phyloP scores from a whole-genome alignment of 176 grass and related monocot genomes.

The Cenchrus americanus region DNA sequence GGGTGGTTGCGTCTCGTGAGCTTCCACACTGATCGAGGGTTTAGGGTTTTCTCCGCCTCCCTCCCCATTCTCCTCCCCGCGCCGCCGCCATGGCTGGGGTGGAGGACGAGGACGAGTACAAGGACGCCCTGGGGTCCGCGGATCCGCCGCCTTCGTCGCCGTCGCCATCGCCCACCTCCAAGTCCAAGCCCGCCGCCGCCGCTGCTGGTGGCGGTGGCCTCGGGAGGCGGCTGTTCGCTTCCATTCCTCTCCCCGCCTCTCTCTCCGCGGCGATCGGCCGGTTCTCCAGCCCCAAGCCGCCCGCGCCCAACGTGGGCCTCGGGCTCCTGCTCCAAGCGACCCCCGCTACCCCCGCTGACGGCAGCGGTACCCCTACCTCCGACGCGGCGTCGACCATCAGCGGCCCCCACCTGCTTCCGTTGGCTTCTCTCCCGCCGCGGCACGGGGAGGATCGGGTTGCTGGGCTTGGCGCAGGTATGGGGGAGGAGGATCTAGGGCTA shows the following conservation, averaged over 20 bases:
- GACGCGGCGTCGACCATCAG: neutral
- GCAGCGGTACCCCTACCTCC: neutral
- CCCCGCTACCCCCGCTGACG: neutral
- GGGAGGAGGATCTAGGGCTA: neutral
- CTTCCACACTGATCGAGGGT: conserved; percentile 7
- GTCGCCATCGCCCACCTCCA: neutral
- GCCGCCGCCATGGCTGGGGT: neutral
- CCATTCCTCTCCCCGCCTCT: conserved; percentile 27
- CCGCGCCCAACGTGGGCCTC: conserved; percentile 22
- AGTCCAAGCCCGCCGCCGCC: neutral
- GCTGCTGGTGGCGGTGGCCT: neutral
- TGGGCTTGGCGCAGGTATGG: neutral
- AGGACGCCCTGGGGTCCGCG: neutral
- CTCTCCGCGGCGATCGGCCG: conserved; percentile 14
- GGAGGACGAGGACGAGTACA: conserved; percentile 21
- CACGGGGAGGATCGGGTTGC: conserved; percentile 6
- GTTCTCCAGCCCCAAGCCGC: neutral
- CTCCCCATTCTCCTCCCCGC: neutral
- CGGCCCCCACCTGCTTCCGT: neutral
- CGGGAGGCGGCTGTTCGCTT: conserved; percentile 44
- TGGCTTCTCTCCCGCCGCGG: neutral
- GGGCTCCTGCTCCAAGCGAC: conserved; percentile 24
- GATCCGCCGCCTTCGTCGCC: neutral
- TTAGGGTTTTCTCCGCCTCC: conserved; percentile 29
- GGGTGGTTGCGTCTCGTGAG: neutral